These are phyloP conservation scores for Lodderomyces oxycetoniae DNA, from an alignment of 1,139 yeast genomes.

Conservation along the genomic window DNA sequence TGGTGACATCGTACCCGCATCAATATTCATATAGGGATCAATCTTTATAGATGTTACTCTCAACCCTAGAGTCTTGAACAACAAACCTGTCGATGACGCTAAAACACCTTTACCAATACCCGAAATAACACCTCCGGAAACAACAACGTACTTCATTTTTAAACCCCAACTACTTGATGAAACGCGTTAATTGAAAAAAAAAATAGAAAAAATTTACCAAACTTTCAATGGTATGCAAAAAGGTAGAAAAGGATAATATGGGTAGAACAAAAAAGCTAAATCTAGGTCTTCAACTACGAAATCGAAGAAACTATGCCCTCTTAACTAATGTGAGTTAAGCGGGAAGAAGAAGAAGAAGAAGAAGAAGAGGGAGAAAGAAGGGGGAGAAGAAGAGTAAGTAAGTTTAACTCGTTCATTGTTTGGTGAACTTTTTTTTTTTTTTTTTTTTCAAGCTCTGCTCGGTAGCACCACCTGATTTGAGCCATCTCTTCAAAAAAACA, in stretches of 20 bases:
- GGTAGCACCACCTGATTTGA: background rate
- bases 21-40: slow-evolving; percentile 98
- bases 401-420: background rate
- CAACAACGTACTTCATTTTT: slow-evolving; percentile 96
- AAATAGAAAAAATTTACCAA: too few relatives aligned
- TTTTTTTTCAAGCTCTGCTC: background rate
- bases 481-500: slow-evolving; percentile 7
- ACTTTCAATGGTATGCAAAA: too few relatives aligned
- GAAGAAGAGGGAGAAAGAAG: slow-evolving; percentile 6
- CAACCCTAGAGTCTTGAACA: slow-evolving; percentile 88
- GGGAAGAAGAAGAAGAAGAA: slow-evolving; percentile 33
- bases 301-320: slow-evolving; percentile 40
- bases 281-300: too few relatives aligned
- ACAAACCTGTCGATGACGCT: slow-evolving; percentile 94
- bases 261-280: too few relatives aligned
- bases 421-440: slow-evolving; percentile 1
- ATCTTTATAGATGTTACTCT: slow-evolving; percentile 96
- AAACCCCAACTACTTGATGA: too few relatives aligned
- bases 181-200: too few relatives aligned
- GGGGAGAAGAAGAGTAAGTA: background rate
- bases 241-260: too few relatives aligned
- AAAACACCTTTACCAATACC: slow-evolving; percentile 99
- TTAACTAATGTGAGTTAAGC: slow-evolving; percentile 43
- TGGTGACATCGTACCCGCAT: slow-evolving; percentile 99
- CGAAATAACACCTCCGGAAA: slow-evolving; percentile 97